phyloP scores from a whole-genome alignment of 2,329 filamentous ascomycete species.

The Graphilbum fragrans region DNA sequence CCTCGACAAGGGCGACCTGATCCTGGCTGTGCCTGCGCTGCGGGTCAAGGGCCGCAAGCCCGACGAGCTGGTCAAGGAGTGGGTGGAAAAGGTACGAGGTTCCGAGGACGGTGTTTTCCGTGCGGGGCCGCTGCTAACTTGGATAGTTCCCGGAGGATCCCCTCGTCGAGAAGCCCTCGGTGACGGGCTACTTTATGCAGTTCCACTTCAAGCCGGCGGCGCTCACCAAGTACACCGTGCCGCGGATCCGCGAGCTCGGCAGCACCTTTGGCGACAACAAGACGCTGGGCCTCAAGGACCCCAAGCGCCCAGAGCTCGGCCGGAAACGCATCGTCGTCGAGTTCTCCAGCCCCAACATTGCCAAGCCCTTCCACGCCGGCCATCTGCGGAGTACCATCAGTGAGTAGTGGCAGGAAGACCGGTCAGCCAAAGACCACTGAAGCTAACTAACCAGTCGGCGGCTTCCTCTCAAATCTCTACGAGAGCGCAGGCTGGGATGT shows the following conservation, averaged over 20 bases:
- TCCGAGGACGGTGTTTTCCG: too few species aligned
- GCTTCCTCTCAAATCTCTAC: slow-evolving; percentile 63
- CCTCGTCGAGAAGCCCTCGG: slow-evolving; percentile 57
- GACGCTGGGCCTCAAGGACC: slow-evolving; percentile 47
- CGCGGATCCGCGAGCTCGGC: slow-evolving; percentile 53
- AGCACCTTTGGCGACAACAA: slow-evolving; percentile 53
- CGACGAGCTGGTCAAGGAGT: slow-evolving; percentile 47
- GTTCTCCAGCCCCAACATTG: slow-evolving; percentile 78
- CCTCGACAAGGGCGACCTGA: slow-evolving; percentile 72
- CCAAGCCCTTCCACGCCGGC: slow-evolving; percentile 72
- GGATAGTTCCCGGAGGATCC: slow-evolving; percentile 46
- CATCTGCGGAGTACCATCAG: slow-evolving; percentile 67
- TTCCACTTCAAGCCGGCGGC: slow-evolving; percentile 70
- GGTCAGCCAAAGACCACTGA: too few species aligned
- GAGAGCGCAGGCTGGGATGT: slow-evolving; percentile 63
- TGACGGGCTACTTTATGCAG: slow-evolving; percentile 57
- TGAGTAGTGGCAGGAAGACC: background rate
- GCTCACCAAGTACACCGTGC: slow-evolving; percentile 54
- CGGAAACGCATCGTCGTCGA: slow-evolving; percentile 63
- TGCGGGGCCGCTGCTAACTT: too few species aligned
- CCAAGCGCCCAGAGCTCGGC: slow-evolving; percentile 44
- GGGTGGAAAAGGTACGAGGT: slow-evolving; percentile 32
- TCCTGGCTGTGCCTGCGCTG: slow-evolving; percentile 68
- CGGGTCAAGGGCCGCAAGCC: slow-evolving; percentile 62
- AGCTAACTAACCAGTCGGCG: slow-evolving; percentile 34